Evolutionary conservation across 768 basidiomycete species (phyloP).

Genomic region (Amanita pallidorosea): DNA sequence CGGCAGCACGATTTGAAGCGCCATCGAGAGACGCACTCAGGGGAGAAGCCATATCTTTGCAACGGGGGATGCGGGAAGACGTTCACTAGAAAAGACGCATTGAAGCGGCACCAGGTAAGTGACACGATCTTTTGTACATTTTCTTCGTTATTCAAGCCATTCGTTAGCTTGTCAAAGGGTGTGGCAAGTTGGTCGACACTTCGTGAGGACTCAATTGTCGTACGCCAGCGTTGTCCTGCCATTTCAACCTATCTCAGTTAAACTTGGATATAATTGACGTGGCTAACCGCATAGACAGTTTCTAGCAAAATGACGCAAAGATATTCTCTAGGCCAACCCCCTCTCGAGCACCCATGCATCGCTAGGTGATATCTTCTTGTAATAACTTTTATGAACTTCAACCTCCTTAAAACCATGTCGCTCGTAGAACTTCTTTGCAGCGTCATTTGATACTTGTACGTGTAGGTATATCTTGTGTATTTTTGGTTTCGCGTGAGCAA

Average conservation of each 20-base stretch:
- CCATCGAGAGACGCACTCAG: slow-evolving; percentile 76
- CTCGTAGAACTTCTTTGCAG: slow-evolving; percentile 77
- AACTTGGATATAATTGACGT: slow-evolving; percentile 4
- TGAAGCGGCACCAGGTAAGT: slow-evolving; percentile 77
- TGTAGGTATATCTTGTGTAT: slow-evolving; percentile 72
- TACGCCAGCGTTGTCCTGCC: neutral
- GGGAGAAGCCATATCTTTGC: slow-evolving; percentile 76
- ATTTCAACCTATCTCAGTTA: neutral
- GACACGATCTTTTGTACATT: slow-evolving; percentile 4
- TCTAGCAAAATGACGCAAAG: neutral
- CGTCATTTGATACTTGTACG: slow-evolving; percentile 74
- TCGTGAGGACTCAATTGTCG: slow-evolving; percentile 11
- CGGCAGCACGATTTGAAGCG: slow-evolving; percentile 80
- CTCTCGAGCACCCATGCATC: slow-evolving; percentile 85
- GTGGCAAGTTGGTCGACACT: slow-evolving; percentile 58
- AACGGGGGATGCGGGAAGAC: slow-evolving; percentile 83
- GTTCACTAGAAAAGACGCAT: slow-evolving; percentile 77
- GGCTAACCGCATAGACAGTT: neutral
- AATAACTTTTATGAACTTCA: slow-evolving; percentile 62
- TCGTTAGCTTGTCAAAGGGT: slow-evolving; percentile 65
- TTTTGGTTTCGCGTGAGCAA: slow-evolving; percentile 44
- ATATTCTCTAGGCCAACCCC: slow-evolving; percentile 19
- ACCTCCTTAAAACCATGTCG: slow-evolving; percentile 69
- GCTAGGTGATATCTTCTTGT: slow-evolving; percentile 79
- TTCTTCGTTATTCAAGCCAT: slow-evolving; percentile 8